Percentiles rank a stretch among this genome's conserved stretches.
Conservation (phyloP, 2,329 filamentous ascomycete genomes). For the Emergomyces africanus region DNA sequence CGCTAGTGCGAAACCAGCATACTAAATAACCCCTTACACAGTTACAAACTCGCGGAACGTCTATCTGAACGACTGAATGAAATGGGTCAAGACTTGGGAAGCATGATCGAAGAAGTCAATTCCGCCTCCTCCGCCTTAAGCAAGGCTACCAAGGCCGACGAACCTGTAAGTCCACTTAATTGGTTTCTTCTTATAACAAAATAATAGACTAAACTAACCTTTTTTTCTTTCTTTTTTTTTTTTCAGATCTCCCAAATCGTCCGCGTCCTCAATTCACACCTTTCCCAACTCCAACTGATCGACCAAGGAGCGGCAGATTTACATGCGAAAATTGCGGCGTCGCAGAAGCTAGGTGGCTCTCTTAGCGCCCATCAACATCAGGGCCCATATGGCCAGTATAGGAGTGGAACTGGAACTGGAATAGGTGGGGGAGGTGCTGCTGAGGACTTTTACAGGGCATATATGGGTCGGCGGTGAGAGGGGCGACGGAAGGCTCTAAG, state of each 20-base stretch:
- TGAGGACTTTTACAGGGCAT: conserved; percentile 85
- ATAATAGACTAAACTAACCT: conserved; percentile 6
- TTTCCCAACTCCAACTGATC: conserved; percentile 86
- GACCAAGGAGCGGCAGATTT: conserved; percentile 71
- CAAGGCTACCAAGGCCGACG: conserved; percentile 79
- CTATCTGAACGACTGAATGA: conserved; percentile 81
- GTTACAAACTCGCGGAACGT: conserved; percentile 85
- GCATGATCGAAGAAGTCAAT: conserved; percentile 99
- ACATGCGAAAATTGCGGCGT: conserved; percentile 67
- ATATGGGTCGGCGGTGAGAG: conserved; percentile 61
- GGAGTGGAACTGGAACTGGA: conserved; percentile 15
- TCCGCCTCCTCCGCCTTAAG: conserved; percentile 76
- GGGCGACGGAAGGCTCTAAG: not conserved
- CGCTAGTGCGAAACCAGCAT: not conserved
- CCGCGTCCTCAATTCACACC: conserved; percentile 82
- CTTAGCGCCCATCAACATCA: conserved; percentile 37
- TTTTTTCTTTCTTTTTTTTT: not conserved
- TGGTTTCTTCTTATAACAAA: not conserved
- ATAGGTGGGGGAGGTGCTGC: conserved; percentile 46
- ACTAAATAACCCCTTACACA: conserved; percentile 15
- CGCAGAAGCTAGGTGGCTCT: conserved; percentile 62
- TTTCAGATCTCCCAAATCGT: conserved; percentile 96
- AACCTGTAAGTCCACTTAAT: conserved; percentile 52
- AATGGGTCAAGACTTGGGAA: conserved; percentile 81
- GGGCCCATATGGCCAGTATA: conserved; percentile 21